A percentile compares a stretch with the other conserved stretches of the same genome.
Evolutionary conservation across 2,329 filamentous ascomycete species (phyloP).

Genomic region (Talaromyces sp.): DNA sequence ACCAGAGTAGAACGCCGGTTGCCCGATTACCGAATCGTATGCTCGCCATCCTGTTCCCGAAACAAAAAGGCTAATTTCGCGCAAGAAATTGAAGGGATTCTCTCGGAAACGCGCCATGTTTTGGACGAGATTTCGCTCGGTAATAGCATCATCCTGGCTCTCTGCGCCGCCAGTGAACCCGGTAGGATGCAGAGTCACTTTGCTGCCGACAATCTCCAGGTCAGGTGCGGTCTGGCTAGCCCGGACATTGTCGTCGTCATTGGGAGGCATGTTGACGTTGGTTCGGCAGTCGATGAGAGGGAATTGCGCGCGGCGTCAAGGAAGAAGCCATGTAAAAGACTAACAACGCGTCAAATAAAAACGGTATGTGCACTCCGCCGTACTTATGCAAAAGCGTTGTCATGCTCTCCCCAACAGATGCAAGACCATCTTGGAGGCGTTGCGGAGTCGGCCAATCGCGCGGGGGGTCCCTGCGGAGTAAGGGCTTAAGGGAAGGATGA

Average conservation of each 20-base stretch:
- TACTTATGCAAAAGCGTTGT: background rate
- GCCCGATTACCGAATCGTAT: conserved; percentile 85
- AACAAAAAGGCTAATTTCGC: conserved; percentile 88
- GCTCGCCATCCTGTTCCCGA: conserved; percentile 92
- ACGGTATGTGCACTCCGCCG: background rate
- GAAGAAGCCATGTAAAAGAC: conserved; percentile 2
- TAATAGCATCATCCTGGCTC: conserved; percentile 42
- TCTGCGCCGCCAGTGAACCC: conserved; percentile 48
- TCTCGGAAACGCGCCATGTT: conserved; percentile 83
- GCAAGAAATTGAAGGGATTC: conserved; percentile 71
- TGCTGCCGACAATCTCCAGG: conserved; percentile 69
- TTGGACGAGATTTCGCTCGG: conserved; percentile 50
- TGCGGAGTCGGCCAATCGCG: background rate
- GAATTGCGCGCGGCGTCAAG: background rate
- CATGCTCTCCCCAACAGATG: background rate
- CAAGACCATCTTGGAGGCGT: background rate
- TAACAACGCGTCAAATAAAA: background rate
- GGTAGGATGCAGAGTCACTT: conserved; percentile 69
- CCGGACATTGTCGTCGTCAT: conserved; percentile 23
- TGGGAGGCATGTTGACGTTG: conserved; percentile 13
- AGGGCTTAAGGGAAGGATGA: background rate
- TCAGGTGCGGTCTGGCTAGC: conserved; percentile 59
- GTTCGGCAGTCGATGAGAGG: background rate
- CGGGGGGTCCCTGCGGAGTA: background rate
- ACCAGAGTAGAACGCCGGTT: conserved; percentile 87